Percentiles rank a stretch among this genome's conserved stretches.
phyloP scores from a whole-genome alignment of 352 stramenopile genomes.

The Globisporangium nodosum region DNA sequence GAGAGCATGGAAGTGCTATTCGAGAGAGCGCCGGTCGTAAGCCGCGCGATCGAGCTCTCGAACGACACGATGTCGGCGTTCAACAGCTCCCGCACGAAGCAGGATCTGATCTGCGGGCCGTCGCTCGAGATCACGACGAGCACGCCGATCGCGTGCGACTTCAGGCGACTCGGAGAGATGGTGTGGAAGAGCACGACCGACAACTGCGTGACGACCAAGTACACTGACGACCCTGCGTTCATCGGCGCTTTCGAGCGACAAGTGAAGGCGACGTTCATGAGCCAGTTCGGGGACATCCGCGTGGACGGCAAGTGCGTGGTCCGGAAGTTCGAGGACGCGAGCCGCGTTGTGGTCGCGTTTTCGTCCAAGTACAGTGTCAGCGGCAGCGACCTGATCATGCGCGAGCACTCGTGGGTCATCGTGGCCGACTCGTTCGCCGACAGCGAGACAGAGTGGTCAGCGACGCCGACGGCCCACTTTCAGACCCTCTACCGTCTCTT shows the following conservation, averaged over 20 bases:
- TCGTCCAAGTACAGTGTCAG: neutral
- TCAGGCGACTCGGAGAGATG: neutral
- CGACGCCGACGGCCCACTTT: neutral
- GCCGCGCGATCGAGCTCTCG: neutral
- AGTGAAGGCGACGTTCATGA: neutral
- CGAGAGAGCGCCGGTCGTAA: neutral
- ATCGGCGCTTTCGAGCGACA: neutral
- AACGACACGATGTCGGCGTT: conserved; percentile 1
- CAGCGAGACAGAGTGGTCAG: neutral
- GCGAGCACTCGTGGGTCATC: conserved; percentile 7
- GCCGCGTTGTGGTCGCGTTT: neutral
- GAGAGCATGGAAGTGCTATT: neutral
- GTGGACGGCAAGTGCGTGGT: neutral
- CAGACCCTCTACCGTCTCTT: conserved; percentile 7
- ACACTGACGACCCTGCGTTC: neutral
- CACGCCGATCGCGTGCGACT: neutral
- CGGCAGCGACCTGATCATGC: conserved; percentile 1
- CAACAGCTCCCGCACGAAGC: neutral
- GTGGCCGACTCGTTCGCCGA: neutral
- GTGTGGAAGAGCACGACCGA: neutral
- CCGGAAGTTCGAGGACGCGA: conserved; percentile 7
- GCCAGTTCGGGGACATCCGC: neutral
- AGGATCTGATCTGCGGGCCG: neutral
- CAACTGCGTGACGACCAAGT: neutral
- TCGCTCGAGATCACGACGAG: conserved; percentile 8